Conservation (phyloP, 2,329 filamentous ascomycete genomes). For the Fusarium zealandicum region DNA sequence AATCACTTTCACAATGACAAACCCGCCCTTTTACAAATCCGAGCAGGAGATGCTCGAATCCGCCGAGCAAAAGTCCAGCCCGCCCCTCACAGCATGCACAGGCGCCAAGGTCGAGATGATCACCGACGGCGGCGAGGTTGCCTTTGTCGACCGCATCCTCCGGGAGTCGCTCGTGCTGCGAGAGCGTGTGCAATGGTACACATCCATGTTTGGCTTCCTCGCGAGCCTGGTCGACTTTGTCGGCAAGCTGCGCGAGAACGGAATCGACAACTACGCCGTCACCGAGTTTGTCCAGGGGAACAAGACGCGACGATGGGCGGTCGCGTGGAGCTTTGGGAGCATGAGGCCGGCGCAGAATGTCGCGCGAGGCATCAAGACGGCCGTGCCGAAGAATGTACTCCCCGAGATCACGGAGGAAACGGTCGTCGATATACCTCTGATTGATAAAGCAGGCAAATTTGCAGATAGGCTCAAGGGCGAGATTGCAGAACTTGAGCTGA, state of each 20-base stretch:
- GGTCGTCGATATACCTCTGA: constrained; percentile 54
- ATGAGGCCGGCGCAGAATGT: constrained; percentile 65
- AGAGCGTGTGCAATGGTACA: constrained; percentile 82
- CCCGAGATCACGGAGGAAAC: constrained; percentile 52
- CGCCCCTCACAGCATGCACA: constrained; percentile 76
- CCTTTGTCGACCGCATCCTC: constrained; percentile 76
- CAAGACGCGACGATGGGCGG: constrained; percentile 83
- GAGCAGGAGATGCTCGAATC: constrained; percentile 71
- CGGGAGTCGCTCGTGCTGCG: constrained; percentile 69
- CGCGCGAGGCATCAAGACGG: constrained; percentile 53
- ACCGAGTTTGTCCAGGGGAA: constrained; percentile 79
- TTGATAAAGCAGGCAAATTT: constrained; percentile 50
- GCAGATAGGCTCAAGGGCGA: constrained; percentile 51
- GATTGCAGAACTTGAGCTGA: constrained; percentile 64
- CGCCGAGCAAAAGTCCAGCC: constrained; percentile 69
- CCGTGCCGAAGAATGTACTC: constrained; percentile 52
- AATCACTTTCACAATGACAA: constrained; percentile 89
- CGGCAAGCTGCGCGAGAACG: constrained; percentile 61
- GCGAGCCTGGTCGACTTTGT: constrained; percentile 71
- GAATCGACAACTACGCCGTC: constrained; percentile 80
- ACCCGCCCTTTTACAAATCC: constrained; percentile 92
- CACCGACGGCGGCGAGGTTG: constrained; percentile 76
- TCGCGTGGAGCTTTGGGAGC: constrained; percentile 84
- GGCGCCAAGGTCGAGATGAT: constrained; percentile 89
- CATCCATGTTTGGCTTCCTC: constrained; percentile 86